Evolutionary conservation across 768 basidiomycete species (phyloP).

Genomic region (Steccherinum ochraceum): DNA sequence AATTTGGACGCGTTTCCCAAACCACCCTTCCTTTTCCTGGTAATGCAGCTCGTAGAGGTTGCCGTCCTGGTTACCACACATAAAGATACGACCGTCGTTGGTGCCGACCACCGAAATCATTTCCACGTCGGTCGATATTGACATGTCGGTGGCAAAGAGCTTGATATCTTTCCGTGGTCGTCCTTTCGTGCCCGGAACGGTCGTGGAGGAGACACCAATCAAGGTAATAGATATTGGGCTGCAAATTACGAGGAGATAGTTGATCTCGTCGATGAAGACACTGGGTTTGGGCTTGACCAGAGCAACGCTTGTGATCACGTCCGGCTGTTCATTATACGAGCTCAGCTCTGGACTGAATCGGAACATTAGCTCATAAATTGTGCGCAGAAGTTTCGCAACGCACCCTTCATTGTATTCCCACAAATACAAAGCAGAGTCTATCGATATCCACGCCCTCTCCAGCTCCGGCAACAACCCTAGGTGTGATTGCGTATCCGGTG

Average conservation of each 20-base stretch:
- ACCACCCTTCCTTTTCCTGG: constrained; percentile 88
- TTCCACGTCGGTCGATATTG: constrained; percentile 69
- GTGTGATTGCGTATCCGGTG: constrained; percentile 62
- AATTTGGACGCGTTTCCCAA: constrained; percentile 78
- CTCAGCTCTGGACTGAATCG: constrained; percentile 76
- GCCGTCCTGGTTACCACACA: constrained; percentile 81
- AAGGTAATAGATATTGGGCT: constrained; percentile 80
- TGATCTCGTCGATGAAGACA: constrained; percentile 92
- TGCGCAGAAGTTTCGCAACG: constrained; percentile 27
- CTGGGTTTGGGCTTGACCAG: constrained; percentile 80
- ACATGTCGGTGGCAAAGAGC: constrained; percentile 86
- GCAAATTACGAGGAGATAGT: constrained; percentile 82
- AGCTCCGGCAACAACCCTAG: constrained; percentile 93
- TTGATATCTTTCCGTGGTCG: constrained; percentile 64
- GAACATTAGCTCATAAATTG: constrained; percentile 24
- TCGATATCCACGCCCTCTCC: constrained; percentile 91
- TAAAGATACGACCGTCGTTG: constrained; percentile 81
- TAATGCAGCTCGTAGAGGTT: constrained; percentile 91
- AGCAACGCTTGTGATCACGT: constrained; percentile 84
- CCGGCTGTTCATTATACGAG: constrained; percentile 87
- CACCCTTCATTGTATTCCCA: constrained; percentile 98
- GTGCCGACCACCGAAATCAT: constrained; percentile 84
- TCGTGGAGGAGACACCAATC: constrained; percentile 65
- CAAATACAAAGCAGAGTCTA: constrained; percentile 88
- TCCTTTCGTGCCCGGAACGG: constrained; percentile 33